These are phyloP conservation scores for Eremochloa ophiuroides DNA, from an alignment of 176 grass and related monocot genomes.

Conservation along the genomic window DNA sequence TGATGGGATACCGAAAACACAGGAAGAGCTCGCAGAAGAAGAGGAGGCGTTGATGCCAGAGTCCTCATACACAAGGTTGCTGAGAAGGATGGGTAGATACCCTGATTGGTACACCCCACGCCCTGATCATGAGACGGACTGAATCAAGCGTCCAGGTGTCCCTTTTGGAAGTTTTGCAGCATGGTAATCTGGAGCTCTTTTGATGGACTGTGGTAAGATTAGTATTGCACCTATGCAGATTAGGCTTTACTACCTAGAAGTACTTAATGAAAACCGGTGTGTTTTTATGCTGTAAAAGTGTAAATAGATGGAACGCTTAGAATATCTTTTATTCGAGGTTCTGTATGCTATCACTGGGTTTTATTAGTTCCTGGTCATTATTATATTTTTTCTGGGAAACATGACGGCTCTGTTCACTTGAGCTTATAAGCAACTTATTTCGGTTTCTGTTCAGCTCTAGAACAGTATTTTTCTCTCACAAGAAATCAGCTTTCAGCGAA, in stretches of 20 bases:
- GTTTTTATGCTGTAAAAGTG: not conserved
- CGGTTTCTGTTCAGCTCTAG: too few relatives aligned
- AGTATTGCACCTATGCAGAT: not conserved
- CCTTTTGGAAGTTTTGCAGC: not conserved
- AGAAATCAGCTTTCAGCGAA: too few relatives aligned
- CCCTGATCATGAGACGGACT: slow-evolving; percentile 54
- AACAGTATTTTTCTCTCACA: too few relatives aligned
- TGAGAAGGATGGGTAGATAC: slow-evolving; percentile 54
- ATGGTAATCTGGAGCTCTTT: not conserved
- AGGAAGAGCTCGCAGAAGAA: slow-evolving; percentile 68
- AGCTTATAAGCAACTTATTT: too few relatives aligned
- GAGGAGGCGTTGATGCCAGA: slow-evolving; percentile 58
- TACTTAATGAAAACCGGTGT: not conserved
- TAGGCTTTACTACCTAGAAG: slow-evolving; percentile 16
- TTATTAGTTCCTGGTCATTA: too few relatives aligned
- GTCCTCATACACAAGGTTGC: slow-evolving; percentile 61
- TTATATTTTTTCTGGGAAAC: too few relatives aligned
- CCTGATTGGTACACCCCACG: slow-evolving; percentile 68
- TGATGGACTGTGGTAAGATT: not conserved
- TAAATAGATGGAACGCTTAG: not conserved
- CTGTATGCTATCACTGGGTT: too few relatives aligned
- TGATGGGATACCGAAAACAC: slow-evolving; percentile 59
- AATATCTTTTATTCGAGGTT: not conserved
- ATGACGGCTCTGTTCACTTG: too few relatives aligned
- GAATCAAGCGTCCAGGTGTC: not conserved